Evolutionary conservation across 352 stramenopile species (phyloP), one percentile per base, ranked within the genome.

Genomic region (Hyaloperonospora arabidopsidis): DNA sequence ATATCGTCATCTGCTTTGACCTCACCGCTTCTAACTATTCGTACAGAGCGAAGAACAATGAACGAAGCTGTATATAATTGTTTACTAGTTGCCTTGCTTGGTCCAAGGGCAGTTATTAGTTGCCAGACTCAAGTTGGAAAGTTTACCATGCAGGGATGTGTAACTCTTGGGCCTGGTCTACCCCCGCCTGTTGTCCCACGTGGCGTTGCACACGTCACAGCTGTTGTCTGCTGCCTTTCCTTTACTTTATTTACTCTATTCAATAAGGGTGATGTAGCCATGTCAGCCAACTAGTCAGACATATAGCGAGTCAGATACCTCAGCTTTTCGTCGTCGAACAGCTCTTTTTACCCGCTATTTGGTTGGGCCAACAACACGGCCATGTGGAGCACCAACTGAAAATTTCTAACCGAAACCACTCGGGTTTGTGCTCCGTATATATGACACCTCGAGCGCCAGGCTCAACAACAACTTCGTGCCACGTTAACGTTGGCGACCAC

Each of bases 191-290:
- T 54, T 55, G 25, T 32, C 25, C 25, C 25, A 32, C 25, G 25
- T 32, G 25, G 25, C 45, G 40, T 58, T 53, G 13, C 61, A 68
- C 61, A 61, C 61, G 50, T 68, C 46, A 53, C 56, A 68, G 55
- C 51, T 61, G 32, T 44, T 60, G 55, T 52, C 52, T 57, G 21
- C 52, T 21, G 19, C 2, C 4, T 0, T 1, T 18, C 14, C 35
- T 58, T 54, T 48, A 32, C 25, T 32, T 32, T 4, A 32, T 32
- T 8, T 32, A 32, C 25, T 32, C 25, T 32, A 32, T 32, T 32
- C 25, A 32, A 32, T 8, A 8, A 32, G 25, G 4, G 8, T 32
- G 25, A 32, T 32, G 25, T 32, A 32, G 25, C 25, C 25, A 32
- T 32, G 25, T 4, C 25, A 8, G 25, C 8, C 25, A 32, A 32